A percentile compares a stretch with the other conserved stretches of the same genome.
Evolutionary conservation across 371 early-diverging fungal genomes (phyloP).

Genomic region (Mucor circinelloides): DNA sequence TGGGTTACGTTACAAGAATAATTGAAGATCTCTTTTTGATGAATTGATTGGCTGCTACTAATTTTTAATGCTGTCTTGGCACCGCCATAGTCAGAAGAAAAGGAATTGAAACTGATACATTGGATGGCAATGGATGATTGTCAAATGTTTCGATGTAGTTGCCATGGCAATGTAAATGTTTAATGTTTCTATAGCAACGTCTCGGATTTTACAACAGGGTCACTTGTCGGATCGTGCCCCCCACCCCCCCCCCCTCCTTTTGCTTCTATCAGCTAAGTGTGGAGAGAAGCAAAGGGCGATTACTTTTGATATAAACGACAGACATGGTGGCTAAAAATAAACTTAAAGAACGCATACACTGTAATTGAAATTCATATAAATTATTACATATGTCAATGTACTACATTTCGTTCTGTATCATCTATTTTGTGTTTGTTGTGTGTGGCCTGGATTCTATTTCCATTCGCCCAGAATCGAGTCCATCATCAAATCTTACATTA

Average conservation of each 20-base stretch:
- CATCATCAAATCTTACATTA: not conserved
- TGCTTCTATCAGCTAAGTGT: not conserved
- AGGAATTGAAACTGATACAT: not conserved
- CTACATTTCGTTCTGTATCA: not conserved
- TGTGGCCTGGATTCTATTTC: not conserved
- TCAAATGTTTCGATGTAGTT: not conserved
- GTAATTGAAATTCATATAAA: not conserved
- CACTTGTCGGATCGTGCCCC: not conserved
- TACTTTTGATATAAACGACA: not conserved
- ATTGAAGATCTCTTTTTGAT: slow-evolving; percentile 3
- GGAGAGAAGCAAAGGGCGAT: not conserved
- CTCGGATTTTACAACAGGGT: no score
- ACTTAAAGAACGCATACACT: not conserved
- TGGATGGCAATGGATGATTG: not conserved
- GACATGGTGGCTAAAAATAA: not conserved
- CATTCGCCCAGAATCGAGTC: not conserved
- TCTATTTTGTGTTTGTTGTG: not conserved
- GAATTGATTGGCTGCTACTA: not conserved
- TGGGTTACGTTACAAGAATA: slow-evolving; percentile 1
- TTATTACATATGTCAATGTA: not conserved
- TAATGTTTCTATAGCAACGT: not conserved
- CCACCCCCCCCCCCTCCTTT: not conserved
- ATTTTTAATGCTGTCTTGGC: slow-evolving; percentile 5
- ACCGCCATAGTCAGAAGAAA: not conserved
- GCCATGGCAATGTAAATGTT: not conserved